phyloP scores from a whole-genome alignment of 2,329 filamentous ascomycete species.

The Acephala macrosclerotiorum region DNA sequence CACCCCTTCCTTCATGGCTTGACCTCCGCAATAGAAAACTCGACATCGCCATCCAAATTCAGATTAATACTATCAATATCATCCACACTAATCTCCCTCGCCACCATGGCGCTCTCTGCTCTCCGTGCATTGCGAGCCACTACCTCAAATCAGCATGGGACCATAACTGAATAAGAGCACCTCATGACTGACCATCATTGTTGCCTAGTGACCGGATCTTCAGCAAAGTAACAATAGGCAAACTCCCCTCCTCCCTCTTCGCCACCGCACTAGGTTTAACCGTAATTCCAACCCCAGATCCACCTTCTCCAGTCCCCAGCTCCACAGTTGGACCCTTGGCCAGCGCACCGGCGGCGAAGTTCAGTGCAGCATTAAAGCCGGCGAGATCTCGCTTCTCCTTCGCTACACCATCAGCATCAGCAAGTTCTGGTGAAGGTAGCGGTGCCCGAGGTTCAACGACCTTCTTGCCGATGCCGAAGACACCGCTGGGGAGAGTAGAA shows the following conservation, averaged over 20 bases:
- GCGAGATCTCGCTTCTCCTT: constrained; percentile 54
- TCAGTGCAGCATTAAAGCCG: constrained; percentile 56
- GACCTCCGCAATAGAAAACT: constrained; percentile 20
- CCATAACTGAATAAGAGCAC: neutral
- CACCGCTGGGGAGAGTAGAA: constrained; percentile 18
- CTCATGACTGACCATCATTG: constrained; percentile 6
- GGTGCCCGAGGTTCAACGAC: constrained; percentile 23
- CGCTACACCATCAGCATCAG: constrained; percentile 26
- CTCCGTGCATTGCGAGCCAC: constrained; percentile 12
- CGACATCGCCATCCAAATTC: constrained; percentile 19
- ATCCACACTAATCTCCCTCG: constrained; percentile 12
- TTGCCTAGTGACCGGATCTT: constrained; percentile 17
- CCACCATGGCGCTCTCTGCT: constrained; percentile 1
- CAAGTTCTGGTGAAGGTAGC: constrained; percentile 11
- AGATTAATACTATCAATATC: constrained; percentile 16
- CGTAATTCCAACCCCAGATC: constrained; percentile 46
- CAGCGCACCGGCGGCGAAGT: constrained; percentile 54
- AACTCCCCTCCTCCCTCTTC: constrained; percentile 8
- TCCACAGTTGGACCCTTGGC: constrained; percentile 55
- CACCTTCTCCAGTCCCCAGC: constrained; percentile 53
- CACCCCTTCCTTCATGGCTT: constrained; percentile 1
- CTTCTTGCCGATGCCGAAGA: constrained; percentile 27
- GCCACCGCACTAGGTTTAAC: constrained; percentile 25
- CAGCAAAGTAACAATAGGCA: constrained; percentile 13
- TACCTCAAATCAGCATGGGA: constrained; percentile 11